phyloP scores from a whole-genome alignment of 805 yeast genomes.

The Naumovozyma baii region DNA sequence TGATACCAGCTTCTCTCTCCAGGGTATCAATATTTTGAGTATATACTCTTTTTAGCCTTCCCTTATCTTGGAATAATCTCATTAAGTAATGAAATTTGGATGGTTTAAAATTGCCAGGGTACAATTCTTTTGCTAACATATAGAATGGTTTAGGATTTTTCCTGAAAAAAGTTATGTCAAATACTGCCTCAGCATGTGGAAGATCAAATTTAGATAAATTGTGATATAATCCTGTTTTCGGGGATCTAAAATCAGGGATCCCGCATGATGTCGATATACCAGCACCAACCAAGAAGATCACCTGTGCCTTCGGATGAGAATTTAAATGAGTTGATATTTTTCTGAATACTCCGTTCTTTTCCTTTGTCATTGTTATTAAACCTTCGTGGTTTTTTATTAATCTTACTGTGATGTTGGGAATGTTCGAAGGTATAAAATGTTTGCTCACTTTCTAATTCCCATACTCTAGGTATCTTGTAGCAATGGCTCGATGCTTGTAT shows the following conservation, averaged over 20 bases:
- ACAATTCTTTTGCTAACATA: slow-evolving; percentile 70
- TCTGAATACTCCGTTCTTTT: background rate
- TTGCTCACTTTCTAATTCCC: too few relatives aligned
- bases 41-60: slow-evolving; percentile 57
- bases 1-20: slow-evolving; percentile 76
- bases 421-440: too few relatives aligned
- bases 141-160: slow-evolving; percentile 78
- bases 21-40: slow-evolving; percentile 92
- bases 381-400: too few relatives aligned
- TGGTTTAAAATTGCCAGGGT: slow-evolving; percentile 81
- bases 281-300: slow-evolving; percentile 77
- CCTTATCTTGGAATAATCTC: slow-evolving; percentile 54
- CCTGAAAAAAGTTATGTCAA: slow-evolving; percentile 74
- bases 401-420: too few relatives aligned
- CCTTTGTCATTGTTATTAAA: background rate
- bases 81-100: slow-evolving; percentile 73
- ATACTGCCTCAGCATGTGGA: slow-evolving; percentile 93
- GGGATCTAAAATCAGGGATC: slow-evolving; percentile 90
- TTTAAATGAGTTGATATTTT: slow-evolving; percentile 5
- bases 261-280: slow-evolving; percentile 92
- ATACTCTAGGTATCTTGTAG: too few relatives aligned
- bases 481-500: too few relatives aligned
- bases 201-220: slow-evolving; percentile 63
- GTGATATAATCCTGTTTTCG: slow-evolving; percentile 79
- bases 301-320: slow-evolving; percentile 29